Conservation (phyloP, 129 eudicot species). For the Saussurea involucrata region DNA sequence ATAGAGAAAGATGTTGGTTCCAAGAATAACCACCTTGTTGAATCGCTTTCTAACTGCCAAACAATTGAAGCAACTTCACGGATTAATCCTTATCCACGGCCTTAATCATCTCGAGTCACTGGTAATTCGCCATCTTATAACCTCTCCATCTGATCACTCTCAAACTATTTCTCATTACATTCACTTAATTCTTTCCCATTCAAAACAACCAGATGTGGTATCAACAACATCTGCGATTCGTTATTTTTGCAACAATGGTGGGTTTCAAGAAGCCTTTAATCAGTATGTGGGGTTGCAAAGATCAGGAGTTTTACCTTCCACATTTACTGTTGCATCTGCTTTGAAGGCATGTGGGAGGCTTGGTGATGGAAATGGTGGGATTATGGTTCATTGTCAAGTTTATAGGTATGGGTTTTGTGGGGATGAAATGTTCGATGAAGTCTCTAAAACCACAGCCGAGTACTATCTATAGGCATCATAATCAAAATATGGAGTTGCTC, state of each 20-base stretch:
- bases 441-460: too few species aligned
- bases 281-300: conserved; percentile 17
- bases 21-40: conserved; percentile 20
- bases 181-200: conserved; percentile 11
- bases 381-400: conserved; percentile 40
- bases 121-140: conserved; percentile 21
- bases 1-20: conserved; percentile 11
- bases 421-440: too few species aligned
- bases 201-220: conserved; percentile 21
- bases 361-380: conserved; percentile 19
- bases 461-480: too few species aligned
- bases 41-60: conserved; percentile 5
- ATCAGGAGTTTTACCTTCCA: conserved; percentile 18
- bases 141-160: conserved; percentile 18
- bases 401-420: conserved; percentile 33
- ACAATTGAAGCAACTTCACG: conserved; percentile 38
- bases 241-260: conserved; percentile 22
- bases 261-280: conserved; percentile 30
- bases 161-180: conserved; percentile 14
- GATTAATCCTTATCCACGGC: conserved; percentile 22
- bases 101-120: conserved; percentile 20
- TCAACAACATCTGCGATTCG: conserved; percentile 27
- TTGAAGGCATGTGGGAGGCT: conserved; percentile 32
- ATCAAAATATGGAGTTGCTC: too few species aligned
- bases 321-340: conserved; percentile 31